Evolutionary conservation across 106 monocot genomes (phyloP).

Genomic region (Platanthera guangdongensis): DNA sequence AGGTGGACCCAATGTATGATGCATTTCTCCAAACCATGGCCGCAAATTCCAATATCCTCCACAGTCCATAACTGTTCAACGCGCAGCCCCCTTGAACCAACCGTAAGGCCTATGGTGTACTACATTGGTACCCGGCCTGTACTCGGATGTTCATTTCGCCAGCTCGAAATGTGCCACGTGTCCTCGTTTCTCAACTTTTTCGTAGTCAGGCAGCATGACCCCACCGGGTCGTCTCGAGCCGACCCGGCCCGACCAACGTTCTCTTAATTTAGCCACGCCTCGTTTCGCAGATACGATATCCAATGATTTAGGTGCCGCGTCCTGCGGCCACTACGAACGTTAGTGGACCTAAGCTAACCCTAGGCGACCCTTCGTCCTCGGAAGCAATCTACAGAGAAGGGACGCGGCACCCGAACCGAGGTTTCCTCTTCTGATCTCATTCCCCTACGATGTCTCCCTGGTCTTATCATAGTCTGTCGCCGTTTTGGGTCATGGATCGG

Average conservation of each 20-base stretch:
- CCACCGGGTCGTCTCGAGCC: not conserved
- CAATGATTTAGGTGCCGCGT: not conserved
- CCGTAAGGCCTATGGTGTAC: no score
- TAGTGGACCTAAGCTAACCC: not conserved
- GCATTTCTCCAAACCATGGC: no score
- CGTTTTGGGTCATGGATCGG: not conserved
- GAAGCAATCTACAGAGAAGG: not conserved
- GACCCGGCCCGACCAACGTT: not conserved
- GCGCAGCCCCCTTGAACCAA: no score
- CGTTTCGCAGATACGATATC: not conserved
- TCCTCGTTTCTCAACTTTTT: not conserved
- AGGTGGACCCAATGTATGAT: no score
- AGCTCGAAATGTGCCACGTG: not conserved
- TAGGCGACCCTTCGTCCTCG: not conserved
- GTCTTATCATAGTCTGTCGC: not conserved
- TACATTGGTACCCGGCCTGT: no score
- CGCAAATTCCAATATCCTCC: no score
- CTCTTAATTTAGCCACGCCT: not conserved
- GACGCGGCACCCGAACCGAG: not conserved
- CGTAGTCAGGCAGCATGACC: not conserved
- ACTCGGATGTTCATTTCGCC: not conserved
- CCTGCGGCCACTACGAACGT: not conserved
- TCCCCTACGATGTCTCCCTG: not conserved
- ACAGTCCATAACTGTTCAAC: no score
- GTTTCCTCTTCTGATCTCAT: not conserved